These are phyloP conservation scores for Penicillium psychrosexuale DNA, from an alignment of 2,329 filamentous ascomycete genomes.

Conservation along the genomic window DNA sequence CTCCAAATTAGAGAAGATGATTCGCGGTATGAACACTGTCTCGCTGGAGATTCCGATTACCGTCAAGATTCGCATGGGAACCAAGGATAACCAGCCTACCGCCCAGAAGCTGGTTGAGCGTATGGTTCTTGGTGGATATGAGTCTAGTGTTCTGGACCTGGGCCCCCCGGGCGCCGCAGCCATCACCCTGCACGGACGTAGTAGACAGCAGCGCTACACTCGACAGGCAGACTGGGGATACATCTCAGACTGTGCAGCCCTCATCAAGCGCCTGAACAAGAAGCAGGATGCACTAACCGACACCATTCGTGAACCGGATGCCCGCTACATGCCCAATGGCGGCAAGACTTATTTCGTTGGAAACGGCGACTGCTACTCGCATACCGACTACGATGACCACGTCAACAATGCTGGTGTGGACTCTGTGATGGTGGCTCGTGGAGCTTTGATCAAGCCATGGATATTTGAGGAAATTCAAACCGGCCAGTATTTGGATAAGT, in stretches of 20 bases:
- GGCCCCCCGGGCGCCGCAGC: conserved; percentile 85
- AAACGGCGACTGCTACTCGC: conserved; percentile 95
- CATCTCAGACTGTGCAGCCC: conserved; percentile 81
- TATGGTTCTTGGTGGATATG: conserved; percentile 73
- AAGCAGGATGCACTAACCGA: conserved; percentile 66
- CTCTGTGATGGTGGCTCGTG: conserved; percentile 94
- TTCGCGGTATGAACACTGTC: conserved; percentile 92
- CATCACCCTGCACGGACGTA: conserved; percentile 92
- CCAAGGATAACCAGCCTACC: conserved; percentile 72
- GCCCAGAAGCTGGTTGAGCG: conserved; percentile 79
- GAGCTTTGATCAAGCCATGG: conserved; percentile 96
- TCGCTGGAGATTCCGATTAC: conserved; percentile 89
- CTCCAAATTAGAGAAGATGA: conserved; percentile 87
- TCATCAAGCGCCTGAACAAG: conserved; percentile 76
- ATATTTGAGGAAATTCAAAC: conserved; percentile 93
- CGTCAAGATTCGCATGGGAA: conserved; percentile 90
- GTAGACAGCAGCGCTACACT: conserved; percentile 91
- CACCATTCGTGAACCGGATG: conserved; percentile 74
- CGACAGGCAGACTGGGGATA: conserved; percentile 91
- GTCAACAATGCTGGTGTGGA: conserved; percentile 77
- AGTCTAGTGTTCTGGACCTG: conserved; percentile 62
- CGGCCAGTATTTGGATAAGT: conserved; percentile 94
- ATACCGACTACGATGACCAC: conserved; percentile 78
- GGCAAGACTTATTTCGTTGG: conserved; percentile 86
- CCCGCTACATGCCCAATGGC: conserved; percentile 65